These are phyloP conservation scores for Elsinoe fawcettii DNA, from an alignment of 2,329 filamentous ascomycete genomes.

Conservation along the genomic window DNA sequence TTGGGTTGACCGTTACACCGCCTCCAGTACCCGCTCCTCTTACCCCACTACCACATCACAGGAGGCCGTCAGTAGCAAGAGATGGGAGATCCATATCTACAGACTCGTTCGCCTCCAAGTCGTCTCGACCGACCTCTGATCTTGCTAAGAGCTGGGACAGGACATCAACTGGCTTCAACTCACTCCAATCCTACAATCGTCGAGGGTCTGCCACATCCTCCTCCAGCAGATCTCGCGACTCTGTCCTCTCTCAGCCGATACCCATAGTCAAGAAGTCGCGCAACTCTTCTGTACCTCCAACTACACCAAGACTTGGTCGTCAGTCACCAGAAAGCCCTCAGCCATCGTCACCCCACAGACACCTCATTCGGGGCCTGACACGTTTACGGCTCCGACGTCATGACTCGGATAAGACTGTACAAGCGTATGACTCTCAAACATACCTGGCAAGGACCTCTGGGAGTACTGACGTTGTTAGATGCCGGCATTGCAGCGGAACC, in stretches of 20 bases:
- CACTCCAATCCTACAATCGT: constrained; percentile 1
- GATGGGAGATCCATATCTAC: constrained; percentile 15
- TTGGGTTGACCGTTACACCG: constrained; percentile 10
- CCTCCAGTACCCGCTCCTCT: constrained; percentile 1
- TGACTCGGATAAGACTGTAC: constrained; percentile 23
- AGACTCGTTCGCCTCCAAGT: constrained; percentile 16
- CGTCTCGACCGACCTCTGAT: constrained; percentile 17
- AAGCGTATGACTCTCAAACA: constrained; percentile 17
- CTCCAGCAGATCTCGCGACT: constrained; percentile 30
- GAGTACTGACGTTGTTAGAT: constrained; percentile 18
- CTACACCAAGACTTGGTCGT: constrained; percentile 22
- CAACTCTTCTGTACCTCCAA: constrained; percentile 27
- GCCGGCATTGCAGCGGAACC: constrained; percentile 29
- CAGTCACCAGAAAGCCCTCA: constrained; percentile 26
- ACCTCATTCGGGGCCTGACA: constrained; percentile 29
- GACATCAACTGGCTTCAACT: constrained; percentile 13
- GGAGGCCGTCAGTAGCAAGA: constrained; percentile 7
- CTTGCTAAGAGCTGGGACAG: constrained; percentile 17
- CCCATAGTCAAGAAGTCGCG: constrained; percentile 23
- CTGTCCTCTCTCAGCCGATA: constrained; percentile 25
- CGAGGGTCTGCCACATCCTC: constrained; percentile 23
- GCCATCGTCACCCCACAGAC: constrained; percentile 25
- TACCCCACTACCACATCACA: neutral
- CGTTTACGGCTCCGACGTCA: constrained; percentile 25
- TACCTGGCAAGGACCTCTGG: neutral